Evolutionary conservation across 2,329 filamentous ascomycete genomes (phyloP).

Genomic region (Westerdykella ornata): DNA sequence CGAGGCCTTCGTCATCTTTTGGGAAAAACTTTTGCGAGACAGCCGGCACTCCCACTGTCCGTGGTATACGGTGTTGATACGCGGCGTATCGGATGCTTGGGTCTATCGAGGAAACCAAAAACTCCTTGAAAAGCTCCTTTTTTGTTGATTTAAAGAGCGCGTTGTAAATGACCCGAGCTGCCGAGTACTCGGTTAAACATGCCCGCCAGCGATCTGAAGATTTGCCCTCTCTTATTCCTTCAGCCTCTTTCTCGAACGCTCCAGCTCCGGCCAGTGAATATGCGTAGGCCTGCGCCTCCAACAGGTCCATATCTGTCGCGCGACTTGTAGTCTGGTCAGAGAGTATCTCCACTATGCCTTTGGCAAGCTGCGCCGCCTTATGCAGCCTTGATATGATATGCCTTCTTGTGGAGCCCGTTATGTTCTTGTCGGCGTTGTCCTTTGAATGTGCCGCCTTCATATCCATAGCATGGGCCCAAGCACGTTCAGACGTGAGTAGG

Average conservation of each 20-base stretch:
- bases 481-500: conserved; percentile 78
- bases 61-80: conserved; percentile 81
- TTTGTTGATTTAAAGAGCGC: conserved; percentile 60
- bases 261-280: conserved; percentile 68
- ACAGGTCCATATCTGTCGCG: conserved; percentile 62
- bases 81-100: conserved; percentile 91
- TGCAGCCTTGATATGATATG: conserved; percentile 83
- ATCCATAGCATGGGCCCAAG: conserved; percentile 93
- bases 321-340: conserved; percentile 56
- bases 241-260: conserved; percentile 74
- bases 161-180: conserved; percentile 74
- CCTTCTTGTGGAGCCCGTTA: conserved; percentile 70
- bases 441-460: conserved; percentile 78
- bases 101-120: conserved; percentile 79
- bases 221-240: conserved; percentile 37
- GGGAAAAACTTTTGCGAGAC: conserved; percentile 78
- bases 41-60: conserved; percentile 71
- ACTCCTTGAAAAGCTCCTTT: conserved; percentile 76
- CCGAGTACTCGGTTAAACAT: conserved; percentile 69
- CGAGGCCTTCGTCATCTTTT: conserved; percentile 54
- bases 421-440: conserved; percentile 64
- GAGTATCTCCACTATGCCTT: conserved; percentile 60
- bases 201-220: conserved; percentile 60
- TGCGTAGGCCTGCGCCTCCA: conserved; percentile 82
- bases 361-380: conserved; percentile 68